Evolutionary conservation across 257 asterid species (phyloP).

Genomic region (Solanum pinnatisectum): DNA sequence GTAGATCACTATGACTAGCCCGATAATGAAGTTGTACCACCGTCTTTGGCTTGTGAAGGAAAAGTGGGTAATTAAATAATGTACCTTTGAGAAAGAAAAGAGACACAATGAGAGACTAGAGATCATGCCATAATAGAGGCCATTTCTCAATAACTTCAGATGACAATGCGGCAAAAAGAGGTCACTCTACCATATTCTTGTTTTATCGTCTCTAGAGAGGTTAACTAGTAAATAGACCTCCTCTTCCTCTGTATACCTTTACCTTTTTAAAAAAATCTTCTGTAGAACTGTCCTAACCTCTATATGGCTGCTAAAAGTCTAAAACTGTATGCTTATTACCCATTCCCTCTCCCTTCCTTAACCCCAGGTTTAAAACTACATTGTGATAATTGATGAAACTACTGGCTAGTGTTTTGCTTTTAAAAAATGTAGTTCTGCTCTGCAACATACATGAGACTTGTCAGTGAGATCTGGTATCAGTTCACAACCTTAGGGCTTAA

Average conservation of each 20-base stretch:
- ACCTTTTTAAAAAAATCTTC: not conserved
- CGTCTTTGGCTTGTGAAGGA: not conserved
- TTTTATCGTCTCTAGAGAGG: not conserved
- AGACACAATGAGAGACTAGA: not conserved
- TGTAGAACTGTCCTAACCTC: not conserved
- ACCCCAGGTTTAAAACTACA: not conserved
- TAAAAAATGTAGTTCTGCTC: not conserved
- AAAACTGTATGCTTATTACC: not conserved
- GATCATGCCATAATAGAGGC: not conserved
- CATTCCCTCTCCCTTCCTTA: not conserved
- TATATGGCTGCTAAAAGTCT: not conserved
- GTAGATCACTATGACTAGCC: not conserved
- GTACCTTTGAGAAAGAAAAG: not conserved
- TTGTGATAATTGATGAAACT: not conserved
- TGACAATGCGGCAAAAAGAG: not conserved
- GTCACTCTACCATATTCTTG: not conserved
- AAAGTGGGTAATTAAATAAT: not conserved
- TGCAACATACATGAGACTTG: not conserved
- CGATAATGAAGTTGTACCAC: not conserved
- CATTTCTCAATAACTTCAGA: not conserved
- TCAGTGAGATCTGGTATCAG: not conserved
- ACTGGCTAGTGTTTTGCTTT: not conserved
- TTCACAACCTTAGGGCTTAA: not conserved
- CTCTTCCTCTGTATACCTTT: not conserved
- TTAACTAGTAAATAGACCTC: not conserved